These are phyloP conservation scores for Aspergillus calidoustus DNA, from an alignment of 2,329 filamentous ascomycete species.

Conservation along the genomic window DNA sequence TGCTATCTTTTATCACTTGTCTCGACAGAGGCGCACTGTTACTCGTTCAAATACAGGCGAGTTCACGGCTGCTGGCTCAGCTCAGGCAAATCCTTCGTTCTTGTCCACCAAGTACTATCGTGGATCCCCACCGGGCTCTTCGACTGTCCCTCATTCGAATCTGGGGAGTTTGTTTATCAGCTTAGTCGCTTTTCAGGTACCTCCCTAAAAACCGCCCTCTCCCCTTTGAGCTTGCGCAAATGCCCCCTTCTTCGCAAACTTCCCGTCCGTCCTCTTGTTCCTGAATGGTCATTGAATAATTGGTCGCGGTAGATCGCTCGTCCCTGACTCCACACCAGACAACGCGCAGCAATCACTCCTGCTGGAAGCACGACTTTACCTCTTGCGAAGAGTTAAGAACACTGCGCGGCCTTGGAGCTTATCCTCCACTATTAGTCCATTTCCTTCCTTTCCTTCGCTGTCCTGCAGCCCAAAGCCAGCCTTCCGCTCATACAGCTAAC, in stretches of 20 bases:
- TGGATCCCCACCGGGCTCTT: conserved; percentile 11
- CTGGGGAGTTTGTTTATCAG: conserved; percentile 17
- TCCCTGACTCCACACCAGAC: conserved; percentile 30
- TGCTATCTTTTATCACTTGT: conserved; percentile 1
- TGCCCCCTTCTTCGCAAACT: conserved; percentile 19
- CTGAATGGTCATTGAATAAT: conserved; percentile 30
- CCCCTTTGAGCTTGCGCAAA: conserved; percentile 24
- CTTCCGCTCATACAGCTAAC: conserved; percentile 2
- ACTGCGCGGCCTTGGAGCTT: conserved; percentile 14
- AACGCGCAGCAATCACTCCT: conserved; percentile 27
- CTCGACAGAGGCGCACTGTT: background rate
- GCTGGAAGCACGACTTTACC: conserved; percentile 14
- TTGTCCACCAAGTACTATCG: conserved; percentile 9
- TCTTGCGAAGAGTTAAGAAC: conserved; percentile 19
- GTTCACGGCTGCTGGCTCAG: conserved; percentile 26
- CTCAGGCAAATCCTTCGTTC: conserved; percentile 10
- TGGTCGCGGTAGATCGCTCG: conserved; percentile 32
- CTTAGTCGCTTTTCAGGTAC: conserved; percentile 16
- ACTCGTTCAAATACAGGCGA: conserved; percentile 3
- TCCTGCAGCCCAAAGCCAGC: background rate
- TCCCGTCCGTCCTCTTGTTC: conserved; percentile 19
- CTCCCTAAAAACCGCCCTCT: conserved; percentile 13
- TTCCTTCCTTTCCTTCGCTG: conserved; percentile 6
- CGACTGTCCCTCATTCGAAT: conserved; percentile 14
- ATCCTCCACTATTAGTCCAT: conserved; percentile 9